These are phyloP conservation scores for Batkoa obscura DNA, from an alignment of 371 early-diverging fungal genomes.

Conservation along the genomic window DNA sequence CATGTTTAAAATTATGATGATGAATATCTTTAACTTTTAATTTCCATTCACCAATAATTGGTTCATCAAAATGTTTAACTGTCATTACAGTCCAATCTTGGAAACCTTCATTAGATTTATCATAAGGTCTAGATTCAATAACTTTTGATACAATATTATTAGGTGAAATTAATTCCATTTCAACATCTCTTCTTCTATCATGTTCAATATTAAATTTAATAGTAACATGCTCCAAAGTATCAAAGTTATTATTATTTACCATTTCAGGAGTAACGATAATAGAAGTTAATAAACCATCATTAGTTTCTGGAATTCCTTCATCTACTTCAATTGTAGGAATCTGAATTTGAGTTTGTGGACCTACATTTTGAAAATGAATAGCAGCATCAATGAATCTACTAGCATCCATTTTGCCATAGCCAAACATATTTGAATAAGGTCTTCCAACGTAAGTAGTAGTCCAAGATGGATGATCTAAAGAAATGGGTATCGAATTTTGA, in stretches of 20 bases:
- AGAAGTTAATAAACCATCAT: constrained; percentile 15
- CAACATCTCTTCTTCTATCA: constrained; percentile 58
- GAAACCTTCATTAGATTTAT: constrained; percentile 50
- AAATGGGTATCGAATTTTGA: constrained; percentile 57
- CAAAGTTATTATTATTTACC: constrained; percentile 22
- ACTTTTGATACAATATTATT: constrained; percentile 37
- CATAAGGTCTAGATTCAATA: constrained; percentile 39
- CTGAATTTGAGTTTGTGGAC: constrained; percentile 33
- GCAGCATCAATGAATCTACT: constrained; percentile 62
- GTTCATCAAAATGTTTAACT: constrained; percentile 90
- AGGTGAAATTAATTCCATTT: constrained; percentile 56
- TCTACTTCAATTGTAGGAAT: constrained; percentile 19
- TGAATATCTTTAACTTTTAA: background rate
- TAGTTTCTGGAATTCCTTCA: constrained; percentile 30
- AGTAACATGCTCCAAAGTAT: constrained; percentile 64
- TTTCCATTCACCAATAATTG: constrained; percentile 4
- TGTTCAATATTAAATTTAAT: constrained; percentile 70
- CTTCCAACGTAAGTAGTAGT: constrained; percentile 33
- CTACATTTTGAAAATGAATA: constrained; percentile 35
- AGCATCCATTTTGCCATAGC: constrained; percentile 82
- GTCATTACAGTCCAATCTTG: constrained; percentile 85
- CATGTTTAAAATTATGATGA: constrained; percentile 35
- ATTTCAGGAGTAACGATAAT: constrained; percentile 21
- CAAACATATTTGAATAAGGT: constrained; percentile 68
- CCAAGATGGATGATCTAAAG: constrained; percentile 38